Conservation (phyloP, 441 rosid species). For the Theobroma grandiflorum region DNA sequence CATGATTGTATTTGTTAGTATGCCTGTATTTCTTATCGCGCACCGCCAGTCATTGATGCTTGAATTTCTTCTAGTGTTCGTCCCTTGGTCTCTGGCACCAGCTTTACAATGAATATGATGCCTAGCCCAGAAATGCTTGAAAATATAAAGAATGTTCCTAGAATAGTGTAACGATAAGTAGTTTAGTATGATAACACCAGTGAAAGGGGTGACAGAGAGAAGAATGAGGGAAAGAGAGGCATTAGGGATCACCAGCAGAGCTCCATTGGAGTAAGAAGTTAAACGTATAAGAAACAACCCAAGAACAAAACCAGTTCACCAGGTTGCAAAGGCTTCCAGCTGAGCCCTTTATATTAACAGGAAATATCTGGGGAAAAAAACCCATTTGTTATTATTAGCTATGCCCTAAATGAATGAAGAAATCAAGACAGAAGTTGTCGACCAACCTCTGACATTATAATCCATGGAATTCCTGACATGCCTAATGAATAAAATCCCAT, state of each 20-base stretch:
- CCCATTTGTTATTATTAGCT: background rate
- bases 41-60: conserved; percentile 36
- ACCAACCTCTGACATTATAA: conserved; percentile 69
- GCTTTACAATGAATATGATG: conserved; percentile 47
- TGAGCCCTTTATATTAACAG: conserved; percentile 60
- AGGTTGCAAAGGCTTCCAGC: conserved; percentile 65
- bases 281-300: conserved; percentile 57
- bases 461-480: conserved; percentile 67
- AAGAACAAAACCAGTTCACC: conserved; percentile 63
- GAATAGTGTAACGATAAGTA: conserved; percentile 7
- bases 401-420: background rate
- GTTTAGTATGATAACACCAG: background rate
- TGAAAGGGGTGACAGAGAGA: background rate
- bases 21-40: background rate
- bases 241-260: conserved; percentile 39
- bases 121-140: conserved; percentile 36
- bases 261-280: conserved; percentile 57
- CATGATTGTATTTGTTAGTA: too few relatives aligned
- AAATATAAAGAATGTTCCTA: conserved; percentile 65
- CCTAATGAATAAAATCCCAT: conserved; percentile 61
- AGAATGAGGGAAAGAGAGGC: background rate
- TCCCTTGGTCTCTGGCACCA: conserved; percentile 83
- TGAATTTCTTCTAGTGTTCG: conserved; percentile 77
- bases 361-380: conserved; percentile 47
- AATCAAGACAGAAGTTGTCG: background rate